Base-by-base conservation (phyloP, 768 basidiomycete genomes). In the Mycena belliarum region DNA sequence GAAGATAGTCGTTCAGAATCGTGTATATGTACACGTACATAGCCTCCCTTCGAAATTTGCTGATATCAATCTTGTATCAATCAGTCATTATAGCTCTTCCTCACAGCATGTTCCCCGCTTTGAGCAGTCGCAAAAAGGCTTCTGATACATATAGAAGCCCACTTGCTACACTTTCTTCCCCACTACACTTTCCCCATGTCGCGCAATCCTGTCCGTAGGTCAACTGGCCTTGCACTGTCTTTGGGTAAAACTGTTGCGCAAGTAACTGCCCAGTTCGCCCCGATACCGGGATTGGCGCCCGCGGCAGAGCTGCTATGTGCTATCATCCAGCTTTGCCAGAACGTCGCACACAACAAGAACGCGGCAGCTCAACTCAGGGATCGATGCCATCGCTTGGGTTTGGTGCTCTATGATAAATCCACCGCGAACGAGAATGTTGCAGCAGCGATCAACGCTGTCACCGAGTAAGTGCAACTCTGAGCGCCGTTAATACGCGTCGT, bases 341-440 rank as follows among this genome's bases (percentile, higher is more conserved):
- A 79, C 61, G 79, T 83, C 11, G 59, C 71, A 3, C 69, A 72
- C 2, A 86, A 86, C 33, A 82, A 82, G 60, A 62, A 74, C 49
- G 76, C 77, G 33, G 74, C 80, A 33, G 63, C 63, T 23, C 79
- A 79, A 52, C 73, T 83, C 7, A 70, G 75, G 25, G 78, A 81
- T 62, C 73, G 82, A 44, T 82, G 79, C 57, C 67, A 79, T 57
- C 70, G 69, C 18, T 65, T 84, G 38, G 64, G 82, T 33, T 65
- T 75, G 15, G 70, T 76, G 11, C 64, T 82, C 11, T 70, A 67
- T 33, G 75, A 78, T 15, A 71, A 72, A 21, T 64, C 65, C 26
- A 63, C 65, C 23, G 55, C 71, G 10, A 61, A 59, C 8, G 66
- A 64, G 23, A 73, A 69, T 15, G 70, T 79, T 49, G 65, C 68